Base-by-base conservation (phyloP, 768 basidiomycete species). In the Melanogaster broomeanus region DNA sequence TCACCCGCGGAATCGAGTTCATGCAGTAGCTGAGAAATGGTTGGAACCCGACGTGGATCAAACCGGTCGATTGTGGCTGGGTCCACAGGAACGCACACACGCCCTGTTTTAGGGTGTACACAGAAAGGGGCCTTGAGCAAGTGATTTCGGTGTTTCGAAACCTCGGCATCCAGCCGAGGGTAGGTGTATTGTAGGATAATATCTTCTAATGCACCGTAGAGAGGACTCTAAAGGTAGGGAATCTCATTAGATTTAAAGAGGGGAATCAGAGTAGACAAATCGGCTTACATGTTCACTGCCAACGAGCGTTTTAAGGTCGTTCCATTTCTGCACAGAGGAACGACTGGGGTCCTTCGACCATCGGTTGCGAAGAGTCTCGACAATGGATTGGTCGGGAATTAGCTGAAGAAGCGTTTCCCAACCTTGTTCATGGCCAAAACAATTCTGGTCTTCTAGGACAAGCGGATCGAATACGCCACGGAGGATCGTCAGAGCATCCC, bases 81-180 rank as follows among this genome's bases (percentile, higher is more conserved):
- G 62, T 96, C 88, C 16, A 98, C 77, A 1, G 96, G 97, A 3
- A 99, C 91, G 66, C 96, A 99, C 9, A 99, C 84, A 27, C 93
- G 83, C 2, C 96, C 97, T 2, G 97, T 99, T 57, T 91, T 91
- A 0, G 97, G 97, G 69, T 99, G 97, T 0, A 98, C 76, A 65
- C 95, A 97, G 71, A 99, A 99, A 0, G 97, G 97, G 19, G 93
- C 88, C 72, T 99, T 99, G 48, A 99, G 81, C 74, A 99, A 79
- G 75, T 99, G 97, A 73, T 99, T 98, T 44, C 94, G 82, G 64
- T 95, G 92, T 64, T 98, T 96, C 3, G 94, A 95, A 25, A 99
- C 97, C 69, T 99, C 97, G 13, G 90, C 90, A 68, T 99, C 97
- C 48, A 99, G 81, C 12, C 97, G 85, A 1, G 96, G 96, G 70